Base-by-base conservation (phyloP, 768 basidiomycete genomes). In the Russula emetica region DNA sequence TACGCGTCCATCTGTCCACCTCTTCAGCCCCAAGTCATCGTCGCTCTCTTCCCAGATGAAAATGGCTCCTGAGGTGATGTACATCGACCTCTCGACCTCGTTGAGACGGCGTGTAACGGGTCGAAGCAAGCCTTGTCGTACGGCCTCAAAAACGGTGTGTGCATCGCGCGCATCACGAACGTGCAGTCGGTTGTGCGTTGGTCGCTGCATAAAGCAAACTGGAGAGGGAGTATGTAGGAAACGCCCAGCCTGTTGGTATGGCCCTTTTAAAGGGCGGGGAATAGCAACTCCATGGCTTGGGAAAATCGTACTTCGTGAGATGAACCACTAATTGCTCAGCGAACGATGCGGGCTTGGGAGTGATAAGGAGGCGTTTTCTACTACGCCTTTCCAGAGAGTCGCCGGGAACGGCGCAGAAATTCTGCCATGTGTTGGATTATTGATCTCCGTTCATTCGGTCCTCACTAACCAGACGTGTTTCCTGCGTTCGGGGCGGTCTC, bases 41-140 rank as follows among this genome's bases (percentile, higher is more conserved):
- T 86, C 85, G 66, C 80, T 80, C 72, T 88, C 85, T 69, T 84
- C 80, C 86, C 86, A 88, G 51, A 87, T 84, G 70, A 87, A 88
- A 32, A 87, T 77, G 5, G 85, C 80, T 4, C 86, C 86, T 8
- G 84, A 82, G 54, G 76, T 77, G 61, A 88, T 83, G 68, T 78
- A 80, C 56, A 72, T 80, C 7, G 78, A 74, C 59, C 85, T 74
- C 70, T 88, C 85, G 56, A 78, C 76, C 66, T 87, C 85, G 72
- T 87, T 85, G 58, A 87, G 77, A 49, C 85, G 80, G 28, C 85
- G 79, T 40, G 75, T 72, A 32, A 85, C 80, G 22, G 80, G 80
- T 49, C 75, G 75, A 20, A 86, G 76, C 40, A 71, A 28, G 38
- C 84, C 82, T 64, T 79, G 80, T 2, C 83, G 80, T 60, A 85